Base-by-base conservation (phyloP, 805 yeast species). In the Zygosaccharomyces pseudorouxii region DNA sequence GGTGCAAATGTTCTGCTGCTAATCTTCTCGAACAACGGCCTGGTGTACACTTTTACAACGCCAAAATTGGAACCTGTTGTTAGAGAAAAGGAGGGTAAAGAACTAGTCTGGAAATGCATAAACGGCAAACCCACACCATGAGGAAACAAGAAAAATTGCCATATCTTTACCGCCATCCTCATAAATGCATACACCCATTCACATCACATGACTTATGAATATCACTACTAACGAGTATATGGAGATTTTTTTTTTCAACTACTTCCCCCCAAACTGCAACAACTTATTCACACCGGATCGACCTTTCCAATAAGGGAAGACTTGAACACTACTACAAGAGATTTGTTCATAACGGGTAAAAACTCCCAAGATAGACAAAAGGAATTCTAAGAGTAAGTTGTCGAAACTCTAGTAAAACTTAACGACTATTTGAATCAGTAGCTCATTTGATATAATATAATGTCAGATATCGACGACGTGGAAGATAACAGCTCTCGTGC, bases 1-100 rank as follows among this genome's bases (percentile, higher is more conserved):
- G 98, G 99, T 47, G 90, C 98, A 31, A 97, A 92, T 70, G 97
- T 93, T 22, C 77, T 92, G 55, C 74, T 92, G 50, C 79, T 92
- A 55, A 97, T 93, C 47, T 95, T 90, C 36, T 84, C 95, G 42
- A 96, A 90, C 67, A 89, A 97, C 14, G 98, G 98, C 2, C 80
- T 92, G 51, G 97, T 93, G 39, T 93, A 92, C 71, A 93, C 98
- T 16, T 92, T 92, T 68, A 88, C 97, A 40, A 92, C 98, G 11
- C 98, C 98, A 49, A 92, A 93, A 71, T 78, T 92, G 63, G 97
- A 90, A 71, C 97, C 97, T 5, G 76, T 92, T 55, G 96, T 92
- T 44, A 88, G 97, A 39, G 89, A 89, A 67, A 82, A 90, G 38
- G 97, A 89, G 70, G 98, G 98, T 55, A 90, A 90, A 69, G 86